phyloP scores from a whole-genome alignment of 371 early-diverging fungal species.

The Mucor piriformis region DNA sequence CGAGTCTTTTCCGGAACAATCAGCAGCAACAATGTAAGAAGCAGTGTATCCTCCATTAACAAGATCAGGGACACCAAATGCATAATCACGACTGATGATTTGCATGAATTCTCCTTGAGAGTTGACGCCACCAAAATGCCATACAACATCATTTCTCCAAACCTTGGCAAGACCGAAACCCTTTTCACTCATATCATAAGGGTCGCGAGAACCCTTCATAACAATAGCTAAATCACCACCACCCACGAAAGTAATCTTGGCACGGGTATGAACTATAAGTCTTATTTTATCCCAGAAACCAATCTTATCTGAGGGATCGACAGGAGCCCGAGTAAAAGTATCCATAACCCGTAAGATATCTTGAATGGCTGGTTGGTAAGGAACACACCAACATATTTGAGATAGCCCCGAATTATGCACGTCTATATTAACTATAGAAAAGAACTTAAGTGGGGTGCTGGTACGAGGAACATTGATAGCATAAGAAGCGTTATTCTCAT shows the following conservation, averaged over 20 bases:
- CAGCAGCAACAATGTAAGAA: constrained; percentile 24
- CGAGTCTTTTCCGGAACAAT: not conserved
- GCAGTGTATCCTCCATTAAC: constrained; percentile 40
- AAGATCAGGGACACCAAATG: constrained; percentile 54
- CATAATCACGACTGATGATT: constrained; percentile 50
- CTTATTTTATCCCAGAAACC: constrained; percentile 85
- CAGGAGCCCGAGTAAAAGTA: constrained; percentile 62
- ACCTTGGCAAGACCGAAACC: constrained; percentile 52
- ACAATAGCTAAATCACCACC: constrained; percentile 60
- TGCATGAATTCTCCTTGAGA: constrained; percentile 49
- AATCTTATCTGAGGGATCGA: constrained; percentile 67
- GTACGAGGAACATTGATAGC: constrained; percentile 51
- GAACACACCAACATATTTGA: constrained; percentile 60
- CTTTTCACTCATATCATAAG: constrained; percentile 47
- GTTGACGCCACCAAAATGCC: constrained; percentile 46
- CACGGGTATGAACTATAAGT: constrained; percentile 65
- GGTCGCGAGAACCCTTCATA: constrained; percentile 52
- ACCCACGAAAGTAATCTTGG: constrained; percentile 57
- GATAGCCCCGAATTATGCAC: constrained; percentile 45
- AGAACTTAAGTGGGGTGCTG: constrained; percentile 67
- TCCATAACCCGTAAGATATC: constrained; percentile 69
- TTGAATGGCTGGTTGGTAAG: constrained; percentile 67
- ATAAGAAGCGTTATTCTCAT: constrained; percentile 23
- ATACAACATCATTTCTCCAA: constrained; percentile 47
- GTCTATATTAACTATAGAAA: constrained; percentile 54